These are phyloP conservation scores for Ceratocystis ficicola DNA, from an alignment of 2,329 filamentous ascomycete species.

Conservation along the genomic window DNA sequence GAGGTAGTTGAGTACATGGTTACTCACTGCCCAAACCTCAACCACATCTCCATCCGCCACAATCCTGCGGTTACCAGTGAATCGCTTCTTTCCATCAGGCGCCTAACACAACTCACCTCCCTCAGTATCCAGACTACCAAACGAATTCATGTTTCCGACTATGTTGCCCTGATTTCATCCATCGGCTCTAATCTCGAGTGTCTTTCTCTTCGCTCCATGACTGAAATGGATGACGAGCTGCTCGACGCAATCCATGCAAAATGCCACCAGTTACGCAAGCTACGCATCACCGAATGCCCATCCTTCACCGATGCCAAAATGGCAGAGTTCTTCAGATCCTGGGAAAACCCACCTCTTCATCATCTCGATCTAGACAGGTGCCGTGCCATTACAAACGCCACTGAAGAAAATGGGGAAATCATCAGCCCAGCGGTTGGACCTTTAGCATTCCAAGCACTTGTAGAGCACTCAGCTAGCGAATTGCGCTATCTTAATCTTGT, in stretches of 20 bases:
- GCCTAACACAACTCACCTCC: slow-evolving; percentile 54
- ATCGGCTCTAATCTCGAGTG: slow-evolving; percentile 60
- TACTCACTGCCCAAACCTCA: slow-evolving; percentile 53
- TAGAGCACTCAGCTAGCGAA: slow-evolving; percentile 63
- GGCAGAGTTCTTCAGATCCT: slow-evolving; percentile 57
- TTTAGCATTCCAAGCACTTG: slow-evolving; percentile 64
- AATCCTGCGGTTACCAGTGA: slow-evolving; percentile 61
- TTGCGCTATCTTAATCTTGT: slow-evolving; percentile 64
- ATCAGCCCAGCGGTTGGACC: slow-evolving; percentile 61
- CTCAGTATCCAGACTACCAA: slow-evolving; percentile 58
- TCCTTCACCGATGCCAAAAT: slow-evolving; percentile 65
- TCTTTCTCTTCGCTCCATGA: slow-evolving; percentile 61
- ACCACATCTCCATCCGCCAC: slow-evolving; percentile 65
- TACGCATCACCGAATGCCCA: slow-evolving; percentile 70
- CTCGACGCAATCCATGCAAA: slow-evolving; percentile 57
- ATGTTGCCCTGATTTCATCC: slow-evolving; percentile 48
- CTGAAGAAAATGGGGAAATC: slow-evolving; percentile 27
- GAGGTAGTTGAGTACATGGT: slow-evolving; percentile 52
- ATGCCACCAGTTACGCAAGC: slow-evolving; percentile 57
- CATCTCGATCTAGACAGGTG: slow-evolving; percentile 66
- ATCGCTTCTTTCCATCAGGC: slow-evolving; percentile 53
- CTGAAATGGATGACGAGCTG: slow-evolving; percentile 54
- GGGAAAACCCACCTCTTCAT: slow-evolving; percentile 59
- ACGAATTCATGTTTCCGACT: slow-evolving; percentile 42
- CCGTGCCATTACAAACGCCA: slow-evolving; percentile 52